Evolutionary conservation across 495 filamentous ascomycete species (phyloP), one percentile per base, ranked within the genome.

Genomic region (Aspergillus bridgeri): DNA sequence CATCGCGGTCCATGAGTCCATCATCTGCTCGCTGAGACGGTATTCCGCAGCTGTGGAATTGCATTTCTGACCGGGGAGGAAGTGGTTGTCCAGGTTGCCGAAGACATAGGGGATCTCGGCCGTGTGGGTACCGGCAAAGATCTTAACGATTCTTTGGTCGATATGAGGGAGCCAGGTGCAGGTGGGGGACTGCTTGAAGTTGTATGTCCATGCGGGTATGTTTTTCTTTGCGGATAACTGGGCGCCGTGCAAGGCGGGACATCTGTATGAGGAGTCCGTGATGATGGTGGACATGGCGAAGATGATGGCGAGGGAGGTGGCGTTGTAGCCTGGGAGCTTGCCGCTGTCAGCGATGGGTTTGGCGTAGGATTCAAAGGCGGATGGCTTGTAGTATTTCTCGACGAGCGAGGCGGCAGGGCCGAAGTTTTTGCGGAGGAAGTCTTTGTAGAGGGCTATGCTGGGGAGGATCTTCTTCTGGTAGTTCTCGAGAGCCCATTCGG

Each of bases 101-200:
- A 76, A 73, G n/a, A 78, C 70, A 56, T 67, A 75, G 17, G 73
- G 74, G 44, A 77, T 64, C 53, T 77, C 74, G 25, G 69, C 67
- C 21, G 69, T 71, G 53, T 77, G 74, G 20, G 69, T 64, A 22
- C 66, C 67, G 8, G 66, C 68, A 11, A 70, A n/a, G 19, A 45
- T n/a, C n/a, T n/a, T n/a, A n/a, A n/a, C n/a, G n/a, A n/a, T n/a
- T n/a, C n/a, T n/a, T n/a, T n/a, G n/a, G n/a, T 17, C 42, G 42
- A 20, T 4, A 45, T 45, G 42, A 20, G 17, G 15, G 5, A 55
- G 50, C 67, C 71, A 77, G 0, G 62, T 19, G 38, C 73, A 76
- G 33, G 61, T 69, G 3, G 67, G 63, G n/a, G 48, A 54, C 46
- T 74, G 72, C 13, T 54, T 55, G 59, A 71, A 72, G 22, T 57